Conservation (phyloP, 306 rosid species). For the Ormosia semicastrata region DNA sequence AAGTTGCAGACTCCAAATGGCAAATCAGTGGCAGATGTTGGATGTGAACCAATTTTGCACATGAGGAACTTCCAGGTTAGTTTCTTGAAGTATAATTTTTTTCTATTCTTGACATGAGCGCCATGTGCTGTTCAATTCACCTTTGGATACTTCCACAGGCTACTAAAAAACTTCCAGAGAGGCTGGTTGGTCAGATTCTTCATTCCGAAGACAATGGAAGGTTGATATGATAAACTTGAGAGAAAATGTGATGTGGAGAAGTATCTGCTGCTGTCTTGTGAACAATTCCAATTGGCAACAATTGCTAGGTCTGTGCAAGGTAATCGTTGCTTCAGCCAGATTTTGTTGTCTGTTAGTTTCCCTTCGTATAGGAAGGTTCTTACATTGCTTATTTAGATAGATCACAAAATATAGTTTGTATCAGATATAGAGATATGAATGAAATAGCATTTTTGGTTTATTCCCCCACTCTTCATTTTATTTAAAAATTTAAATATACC, state of each 20-base stretch:
- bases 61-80: slow-evolving; percentile 97
- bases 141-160: slow-evolving; percentile 54
- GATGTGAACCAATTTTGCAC: slow-evolving; percentile 95
- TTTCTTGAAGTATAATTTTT: slow-evolving; percentile 11
- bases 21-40: slow-evolving; percentile 86
- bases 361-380: not conserved
- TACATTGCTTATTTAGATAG: not conserved
- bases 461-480: not conserved
- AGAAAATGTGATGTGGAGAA: slow-evolving; percentile 18
- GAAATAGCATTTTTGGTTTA: not conserved
- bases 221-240: slow-evolving; percentile 12
- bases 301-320: slow-evolving; percentile 3
- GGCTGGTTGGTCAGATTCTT: slow-evolving; percentile 67
- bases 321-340: not conserved
- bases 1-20: slow-evolving; percentile 82
- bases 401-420: slow-evolving; percentile 15
- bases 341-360: slow-evolving; percentile 18
- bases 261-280: not conserved
- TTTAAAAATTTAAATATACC: not conserved
- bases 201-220: slow-evolving; percentile 23
- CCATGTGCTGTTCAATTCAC: slow-evolving; percentile 4
- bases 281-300: slow-evolving; percentile 20
- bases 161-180: slow-evolving; percentile 78
- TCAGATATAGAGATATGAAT: slow-evolving; percentile 24
- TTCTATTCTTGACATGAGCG: not conserved